Conservation (phyloP, 352 stramenopile genomes). For the Phytophthora lateralis region DNA sequence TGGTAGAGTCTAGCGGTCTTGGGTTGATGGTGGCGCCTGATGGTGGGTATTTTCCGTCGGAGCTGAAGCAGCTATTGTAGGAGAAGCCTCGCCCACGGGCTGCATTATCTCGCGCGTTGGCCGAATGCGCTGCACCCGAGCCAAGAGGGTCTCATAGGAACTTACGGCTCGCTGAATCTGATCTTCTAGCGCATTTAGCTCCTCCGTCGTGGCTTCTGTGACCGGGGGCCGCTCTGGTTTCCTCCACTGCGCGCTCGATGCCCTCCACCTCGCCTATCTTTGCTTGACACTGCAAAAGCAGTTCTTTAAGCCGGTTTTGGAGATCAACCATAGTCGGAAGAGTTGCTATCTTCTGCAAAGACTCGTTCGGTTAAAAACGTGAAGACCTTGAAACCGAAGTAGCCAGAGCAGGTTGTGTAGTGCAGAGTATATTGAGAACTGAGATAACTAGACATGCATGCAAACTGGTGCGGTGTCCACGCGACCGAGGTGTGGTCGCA, state of each 20-base stretch:
- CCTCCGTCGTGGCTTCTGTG: background rate
- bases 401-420: background rate
- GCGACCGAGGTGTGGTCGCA: slow-evolving; percentile 26
- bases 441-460: background rate
- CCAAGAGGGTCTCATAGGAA: background rate
- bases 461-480: slow-evolving; percentile 33
- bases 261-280: slow-evolving; percentile 2
- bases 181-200: background rate
- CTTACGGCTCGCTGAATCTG: background rate
- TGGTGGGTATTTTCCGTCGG: background rate
- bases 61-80: background rate
- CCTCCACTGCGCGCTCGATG: background rate
- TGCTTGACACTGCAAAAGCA: background rate
- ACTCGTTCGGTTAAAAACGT: slow-evolving; percentile 7
- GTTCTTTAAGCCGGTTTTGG: slow-evolving; percentile 1
- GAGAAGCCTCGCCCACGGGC: background rate
- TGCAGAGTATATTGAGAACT: background rate
- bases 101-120: slow-evolving; percentile 4
- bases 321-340: slow-evolving; percentile 1
- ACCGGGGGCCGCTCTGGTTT: background rate
- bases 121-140: background rate
- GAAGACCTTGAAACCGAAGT: background rate
- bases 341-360: background rate
- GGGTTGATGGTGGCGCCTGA: background rate
- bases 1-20: background rate